Base-by-base conservation (phyloP, 768 basidiomycete genomes). In the Phallus indusiatus region DNA sequence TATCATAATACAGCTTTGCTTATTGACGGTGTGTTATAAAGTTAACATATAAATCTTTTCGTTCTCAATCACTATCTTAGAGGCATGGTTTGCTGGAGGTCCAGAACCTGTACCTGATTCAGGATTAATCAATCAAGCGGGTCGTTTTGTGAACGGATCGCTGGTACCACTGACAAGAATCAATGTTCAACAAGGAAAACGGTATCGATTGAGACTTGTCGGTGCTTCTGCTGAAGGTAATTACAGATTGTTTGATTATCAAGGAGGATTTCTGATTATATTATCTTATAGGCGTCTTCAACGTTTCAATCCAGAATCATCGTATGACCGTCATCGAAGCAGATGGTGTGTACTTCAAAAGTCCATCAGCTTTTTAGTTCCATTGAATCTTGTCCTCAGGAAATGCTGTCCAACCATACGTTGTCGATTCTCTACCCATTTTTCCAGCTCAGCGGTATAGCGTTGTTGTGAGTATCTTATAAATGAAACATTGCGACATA, bases 261-360 rank as follows among this genome's bases (percentile, higher is more conserved):
- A 12, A 14, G 42, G n/a, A 14, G n/a, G 14, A 42, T 42, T 42
- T 42, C 12, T 42, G n/a, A 14, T n/a, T 4, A 42, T 14, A 12
- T 47, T 22, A 10, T 4, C 37, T 7, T 56, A 24, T 50, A 59
- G 57, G 57, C 20, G n/a, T 16, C 24, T 75, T 71, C 62, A 64
- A 61, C 2, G 76, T 81, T 69, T 75, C 72, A 5, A 79, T 81
- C 60, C 76, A 79, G 47, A 66, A 67, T 3, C 79, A 81, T 63
- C 66, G 65, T 7, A 63, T 80, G 60, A 79, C 74, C 0, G 64
- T 81, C 60, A 79, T 80, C 55, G 55, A 56, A 46, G 55, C 33
- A 4, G 55, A 56, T 17, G 55, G 55, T 21, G 28, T 48, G 10
- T n/a, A 24, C 42, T 49, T 33, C 28, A n/a, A n/a, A n/a, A 16